Conservation (phyloP, 208 protist species). For the Leishmania tarentolae region DNA sequence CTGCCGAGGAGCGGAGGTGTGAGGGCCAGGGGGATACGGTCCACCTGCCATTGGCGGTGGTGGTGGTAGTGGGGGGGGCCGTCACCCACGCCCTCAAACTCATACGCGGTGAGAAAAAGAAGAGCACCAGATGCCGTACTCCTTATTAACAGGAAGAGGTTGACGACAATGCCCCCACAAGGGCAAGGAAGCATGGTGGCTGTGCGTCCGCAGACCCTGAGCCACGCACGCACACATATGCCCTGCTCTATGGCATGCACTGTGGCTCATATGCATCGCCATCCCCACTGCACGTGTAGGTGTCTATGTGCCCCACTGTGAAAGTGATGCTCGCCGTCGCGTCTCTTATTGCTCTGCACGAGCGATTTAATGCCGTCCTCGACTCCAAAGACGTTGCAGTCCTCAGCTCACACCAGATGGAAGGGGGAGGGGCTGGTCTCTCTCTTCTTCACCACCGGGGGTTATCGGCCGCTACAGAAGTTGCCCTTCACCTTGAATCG, state of each 20-base stretch:
- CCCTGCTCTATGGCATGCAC: not conserved
- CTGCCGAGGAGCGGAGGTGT: not conserved
- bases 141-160: not conserved
- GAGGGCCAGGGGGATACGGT: not conserved
- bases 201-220: not conserved
- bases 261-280: not conserved
- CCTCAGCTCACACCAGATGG: not conserved
- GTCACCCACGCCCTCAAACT: too few species aligned
- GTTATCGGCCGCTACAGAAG: not conserved
- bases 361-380: not conserved
- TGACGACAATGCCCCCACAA: not conserved
- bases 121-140: not conserved
- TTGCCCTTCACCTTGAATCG: not conserved
- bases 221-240: not conserved
- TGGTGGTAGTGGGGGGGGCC: too few species aligned
- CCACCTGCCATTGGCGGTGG: not conserved
- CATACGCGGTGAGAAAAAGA: not conserved
- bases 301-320: not conserved
- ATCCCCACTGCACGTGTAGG: not conserved
- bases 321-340: not conserved
- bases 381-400: not conserved
- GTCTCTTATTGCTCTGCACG: not conserved
- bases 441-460: constrained; percentile 2
- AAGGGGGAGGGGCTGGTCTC: not conserved
- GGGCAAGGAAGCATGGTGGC: too few species aligned